These are phyloP conservation scores for Rhynchospora tenuis DNA, from an alignment of 176 grass and related monocot genomes.

Conservation along the genomic window DNA sequence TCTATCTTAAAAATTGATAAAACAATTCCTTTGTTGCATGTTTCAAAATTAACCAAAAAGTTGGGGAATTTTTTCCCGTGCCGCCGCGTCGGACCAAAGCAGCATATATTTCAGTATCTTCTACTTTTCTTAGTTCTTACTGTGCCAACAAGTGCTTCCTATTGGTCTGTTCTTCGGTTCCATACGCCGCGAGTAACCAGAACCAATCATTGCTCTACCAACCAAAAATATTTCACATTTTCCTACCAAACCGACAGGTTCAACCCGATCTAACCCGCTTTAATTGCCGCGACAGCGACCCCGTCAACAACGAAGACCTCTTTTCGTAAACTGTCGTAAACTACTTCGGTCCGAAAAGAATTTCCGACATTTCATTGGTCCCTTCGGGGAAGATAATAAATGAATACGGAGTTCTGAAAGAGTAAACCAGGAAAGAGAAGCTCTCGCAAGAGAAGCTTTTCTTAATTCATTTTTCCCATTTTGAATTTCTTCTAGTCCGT, in stretches of 20 bases:
- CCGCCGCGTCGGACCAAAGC: background rate
- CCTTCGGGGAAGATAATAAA: background rate
- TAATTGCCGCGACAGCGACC: background rate
- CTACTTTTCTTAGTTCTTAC: background rate
- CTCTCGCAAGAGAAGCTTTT: conserved; percentile 18
- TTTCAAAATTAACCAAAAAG: no score
- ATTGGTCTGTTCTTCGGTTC: background rate
- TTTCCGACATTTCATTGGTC: background rate
- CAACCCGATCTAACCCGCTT: background rate
- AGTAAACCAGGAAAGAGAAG: background rate
- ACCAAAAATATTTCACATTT: background rate
- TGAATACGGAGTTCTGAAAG: background rate
- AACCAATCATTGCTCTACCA: background rate
- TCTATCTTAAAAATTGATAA: no score
- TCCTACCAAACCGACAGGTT: background rate
- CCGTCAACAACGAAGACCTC: background rate
- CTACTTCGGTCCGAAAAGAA: background rate
- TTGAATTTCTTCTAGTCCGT: background rate
- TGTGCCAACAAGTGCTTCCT: background rate
- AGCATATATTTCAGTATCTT: background rate
- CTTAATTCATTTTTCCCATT: background rate
- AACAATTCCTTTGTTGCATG: no score
- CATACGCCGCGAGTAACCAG: background rate
- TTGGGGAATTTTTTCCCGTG: background rate
- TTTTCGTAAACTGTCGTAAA: background rate